Conservation (phyloP, 805 yeast genomes). For the Lipomyces sp. region DNA sequence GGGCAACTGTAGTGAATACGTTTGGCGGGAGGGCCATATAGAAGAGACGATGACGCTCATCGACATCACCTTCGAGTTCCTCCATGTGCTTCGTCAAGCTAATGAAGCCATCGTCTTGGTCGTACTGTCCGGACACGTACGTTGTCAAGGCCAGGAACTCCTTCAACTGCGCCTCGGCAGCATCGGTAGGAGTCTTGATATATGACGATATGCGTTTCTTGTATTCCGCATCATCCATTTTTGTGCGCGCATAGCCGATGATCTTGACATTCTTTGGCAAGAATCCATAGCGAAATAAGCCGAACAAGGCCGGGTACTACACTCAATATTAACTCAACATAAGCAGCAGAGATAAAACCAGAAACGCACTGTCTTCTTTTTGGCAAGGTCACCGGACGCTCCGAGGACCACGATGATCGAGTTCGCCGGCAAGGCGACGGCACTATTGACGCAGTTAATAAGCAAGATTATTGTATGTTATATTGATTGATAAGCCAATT, state of each 20-base stretch:
- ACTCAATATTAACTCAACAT: background rate
- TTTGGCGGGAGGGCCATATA: slow-evolving; percentile 96
- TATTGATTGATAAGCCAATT: too few relatives aligned
- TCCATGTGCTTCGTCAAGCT: slow-evolving; percentile 60
- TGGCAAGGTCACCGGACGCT: slow-evolving; percentile 93
- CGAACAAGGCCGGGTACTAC: slow-evolving; percentile 52
- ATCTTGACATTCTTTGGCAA: slow-evolving; percentile 72
- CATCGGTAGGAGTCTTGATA: slow-evolving; percentile 61
- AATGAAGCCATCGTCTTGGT: slow-evolving; percentile 73
- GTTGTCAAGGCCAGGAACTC: slow-evolving; percentile 68
- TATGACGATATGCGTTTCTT: slow-evolving; percentile 66
- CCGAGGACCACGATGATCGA: slow-evolving; percentile 84
- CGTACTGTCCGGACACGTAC: slow-evolving; percentile 82
- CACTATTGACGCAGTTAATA: slow-evolving; percentile 8
- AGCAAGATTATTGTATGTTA: background rate
- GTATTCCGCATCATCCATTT: slow-evolving; percentile 68
- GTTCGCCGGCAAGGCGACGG: slow-evolving; percentile 49
- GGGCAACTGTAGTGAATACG: slow-evolving; percentile 80
- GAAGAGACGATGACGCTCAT: slow-evolving; percentile 75
- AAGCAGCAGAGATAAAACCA: background rate
- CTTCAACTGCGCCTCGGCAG: slow-evolving; percentile 50
- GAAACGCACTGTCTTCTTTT: slow-evolving; percentile 78
- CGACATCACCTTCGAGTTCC: slow-evolving; percentile 58
- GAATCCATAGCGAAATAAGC: slow-evolving; percentile 67
- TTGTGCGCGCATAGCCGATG: slow-evolving; percentile 90